Base-by-base conservation (phyloP, 2,329 filamentous ascomycete species). In the Aspergillus neoniger region DNA sequence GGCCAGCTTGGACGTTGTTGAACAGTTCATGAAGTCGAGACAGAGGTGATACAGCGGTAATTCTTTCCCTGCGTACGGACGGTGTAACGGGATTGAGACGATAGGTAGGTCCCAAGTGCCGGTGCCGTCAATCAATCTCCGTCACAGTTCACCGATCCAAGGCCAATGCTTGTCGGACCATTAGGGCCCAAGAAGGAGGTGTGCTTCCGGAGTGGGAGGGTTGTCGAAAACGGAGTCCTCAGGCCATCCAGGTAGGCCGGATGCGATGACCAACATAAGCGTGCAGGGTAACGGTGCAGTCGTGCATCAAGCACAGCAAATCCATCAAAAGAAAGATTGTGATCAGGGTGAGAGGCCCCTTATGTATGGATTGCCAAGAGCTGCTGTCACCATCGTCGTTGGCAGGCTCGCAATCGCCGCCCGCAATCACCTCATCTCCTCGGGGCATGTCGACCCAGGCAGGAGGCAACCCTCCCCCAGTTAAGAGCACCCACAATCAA, bases 391-490 rank as follows among this genome's bases (percentile, higher is more conserved):
- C 44, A 54, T 56, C 36, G 28, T 53, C 25, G 30, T 55, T 50
- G 50, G 41, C 9, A 61, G 52, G 63, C 62, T 74, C 72, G 72
- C 72, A 67, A 75, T 75, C 63, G 62, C 57, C 59, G 61, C 61
- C 56, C 63, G 61, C 58, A 57, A 74, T 74, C 72, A 74, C 72
- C 68, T 74, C 72, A 74, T 55, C 21, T 36, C 15, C 67, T 58
- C 57, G 53, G 44, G 47, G 53, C 61, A 69, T 60, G 53, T 63
- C 64, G 43, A 63, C 63, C 41, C 41, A 23, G 30, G 38, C 51
- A 19, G 7, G 38, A 17, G n/a, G 17, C 4, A 49, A n/a, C 44
- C 21, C 23, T 21, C 19, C 19, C 44, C 25, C 12, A 30, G 28
- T 19, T 8, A 3, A 55, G n/a, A 36, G n/a, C 14, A 4, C 23